Evolutionary conservation across 176 grass and related monocot species (phyloP), one percentile per base, ranked within the genome.

Genomic region (Ananas comosus): DNA sequence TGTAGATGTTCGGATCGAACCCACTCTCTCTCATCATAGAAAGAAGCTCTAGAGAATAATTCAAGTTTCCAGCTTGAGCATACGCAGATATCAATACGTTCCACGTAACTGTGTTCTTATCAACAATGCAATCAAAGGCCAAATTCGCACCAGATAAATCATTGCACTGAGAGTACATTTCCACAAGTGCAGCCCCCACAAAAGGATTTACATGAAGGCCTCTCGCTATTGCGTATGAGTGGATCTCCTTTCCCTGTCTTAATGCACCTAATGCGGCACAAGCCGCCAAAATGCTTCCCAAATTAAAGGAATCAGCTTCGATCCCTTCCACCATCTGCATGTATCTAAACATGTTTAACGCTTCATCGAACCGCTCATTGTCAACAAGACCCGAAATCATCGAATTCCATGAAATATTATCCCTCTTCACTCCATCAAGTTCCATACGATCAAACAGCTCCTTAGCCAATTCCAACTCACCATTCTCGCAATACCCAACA

Each of bases 321-420:
- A 72, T 64, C 47, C 64, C 68, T 66, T 72, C 53, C 69, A 64
- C 77, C 42, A 65, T 66, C 2, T 64, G 27, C 77, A 79, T 79
- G 59, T 65, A 47, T 21, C 13, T 63, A 72, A 79, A 79, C 77
- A 79, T 72, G 11, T 19, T 72, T 53, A 79, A 47, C 64, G 68
- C 68, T 65, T 79, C 77, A 64, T 49, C 16, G 51, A 71, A 52
- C 48, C 59, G 50, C 77, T 72, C 77, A 65, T 72, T 65, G 65
- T 79, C 77, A 48, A 79, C 68, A 72, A 71, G 48, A 66, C 77
- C 68, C 12, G 77, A 79, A 71, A 79, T 72, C 61, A 79, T 79
- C 17, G 42, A 72, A 64, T 72, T 79, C 77, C 77, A 79, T 49
- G 77, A 79, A 28, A 72, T 65, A 3, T 57, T 68, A 72, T 79